These are phyloP conservation scores for Coemansia sp. DNA, from an alignment of 192 early-diverging fungal species.

Conservation along the genomic window DNA sequence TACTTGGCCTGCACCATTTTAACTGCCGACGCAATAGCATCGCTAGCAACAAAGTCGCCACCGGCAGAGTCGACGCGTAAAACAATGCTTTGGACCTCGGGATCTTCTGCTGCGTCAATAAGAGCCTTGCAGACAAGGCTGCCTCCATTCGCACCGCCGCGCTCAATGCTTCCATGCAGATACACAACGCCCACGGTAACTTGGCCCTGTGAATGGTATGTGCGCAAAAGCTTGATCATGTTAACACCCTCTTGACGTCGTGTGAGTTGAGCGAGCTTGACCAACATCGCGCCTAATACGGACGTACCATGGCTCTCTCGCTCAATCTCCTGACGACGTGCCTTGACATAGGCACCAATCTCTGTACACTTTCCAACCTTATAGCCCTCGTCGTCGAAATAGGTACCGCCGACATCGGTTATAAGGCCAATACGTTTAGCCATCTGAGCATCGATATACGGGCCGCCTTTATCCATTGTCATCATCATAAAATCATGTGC, in stretches of 20 bases:
- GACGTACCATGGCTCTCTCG: neutral
- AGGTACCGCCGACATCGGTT: neutral
- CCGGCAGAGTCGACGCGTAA: slow-evolving; percentile 74
- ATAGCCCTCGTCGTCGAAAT: neutral
- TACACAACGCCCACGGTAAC: slow-evolving; percentile 69
- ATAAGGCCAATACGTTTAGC: neutral
- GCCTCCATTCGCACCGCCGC: slow-evolving; percentile 52
- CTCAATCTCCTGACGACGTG: slow-evolving; percentile 12
- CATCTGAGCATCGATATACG: neutral
- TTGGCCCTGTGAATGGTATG: neutral
- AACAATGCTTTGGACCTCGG: slow-evolving; percentile 62
- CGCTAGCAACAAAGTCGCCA: slow-evolving; percentile 67
- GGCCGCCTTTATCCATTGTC: neutral
- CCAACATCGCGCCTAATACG: neutral
- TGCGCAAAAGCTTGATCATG: neutral
- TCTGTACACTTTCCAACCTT: neutral
- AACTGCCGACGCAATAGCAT: slow-evolving; percentile 68
- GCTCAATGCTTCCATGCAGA: slow-evolving; percentile 60
- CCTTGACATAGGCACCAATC: neutral
- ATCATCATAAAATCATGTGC: neutral
- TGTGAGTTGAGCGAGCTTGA: neutral
- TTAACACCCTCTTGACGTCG: neutral
- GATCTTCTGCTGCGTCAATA: slow-evolving; percentile 60
- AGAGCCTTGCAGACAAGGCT: slow-evolving; percentile 56
- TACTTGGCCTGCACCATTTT: slow-evolving; percentile 56